Evolutionary conservation across 306 rosid species (phyloP), one percentile per base, ranked within the genome.

Genomic region (Prinsepia uniflora): DNA sequence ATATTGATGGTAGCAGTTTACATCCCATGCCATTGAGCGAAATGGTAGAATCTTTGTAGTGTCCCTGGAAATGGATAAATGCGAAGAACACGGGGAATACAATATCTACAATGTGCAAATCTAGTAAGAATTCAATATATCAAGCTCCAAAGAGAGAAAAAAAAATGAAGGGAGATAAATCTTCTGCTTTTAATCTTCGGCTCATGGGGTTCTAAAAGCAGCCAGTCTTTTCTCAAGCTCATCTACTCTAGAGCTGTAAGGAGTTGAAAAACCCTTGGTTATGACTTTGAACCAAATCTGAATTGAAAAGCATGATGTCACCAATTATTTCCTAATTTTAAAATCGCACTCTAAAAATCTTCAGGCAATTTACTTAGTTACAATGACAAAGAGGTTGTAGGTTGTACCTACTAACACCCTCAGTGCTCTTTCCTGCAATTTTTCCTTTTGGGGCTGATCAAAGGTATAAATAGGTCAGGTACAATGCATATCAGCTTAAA

Each of bases 401-500:
- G 41, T 45, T 45, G 22, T 86, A 95, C 99, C 97, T 95, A 86
- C 91, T 24, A 36, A 71, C 96, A 70, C 80, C 86, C 85, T 75
- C 96, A 19, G 97, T 64, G 69, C 73, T 91, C 86, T 84, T 95
- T 52, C 85, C 55, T 13, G 78, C 86, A 60, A 91, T 82, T 85
- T 86, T 89, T 80, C 97, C 99, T 82, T 89, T 95, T 15, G 99
- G 99, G 81, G 96, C 99, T 34, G 89, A 81, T 78, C 97, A 91
- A 70, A 95, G 77, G 97, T 95, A 87, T 65, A 72, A 66, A 56
- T 50, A 67, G 70, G 72, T 79, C 60, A 76, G 75, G 73, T 48
- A 76, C 53, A 79, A 68, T 45, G 45, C 20, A 64, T 69, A 65
- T 85, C 76, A 90, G 88, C 45, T 82, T 76, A 54, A 40, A 73